phyloP scores from a whole-genome alignment of 495 filamentous ascomycete species.

The Articulospora tetracladia region DNA sequence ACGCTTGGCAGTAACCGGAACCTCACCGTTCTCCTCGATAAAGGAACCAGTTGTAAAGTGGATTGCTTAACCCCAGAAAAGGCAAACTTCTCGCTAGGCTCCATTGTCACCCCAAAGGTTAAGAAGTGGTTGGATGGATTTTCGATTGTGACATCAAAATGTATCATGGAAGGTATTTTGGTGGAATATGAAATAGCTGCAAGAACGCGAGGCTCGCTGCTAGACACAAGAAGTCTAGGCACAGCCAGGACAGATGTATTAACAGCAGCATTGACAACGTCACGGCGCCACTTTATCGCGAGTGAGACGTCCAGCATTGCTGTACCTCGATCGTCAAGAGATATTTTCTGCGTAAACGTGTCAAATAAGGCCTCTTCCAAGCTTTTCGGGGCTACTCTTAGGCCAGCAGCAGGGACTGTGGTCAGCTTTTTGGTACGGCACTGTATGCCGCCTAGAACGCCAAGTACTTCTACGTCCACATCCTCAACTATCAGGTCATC shows the following conservation, averaged over 20 bases:
- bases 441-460: conserved; percentile 46
- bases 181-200: conserved; percentile 52
- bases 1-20: conserved; percentile 64
- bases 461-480: conserved; percentile 52
- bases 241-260: conserved; percentile 64
- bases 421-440: conserved; percentile 32
- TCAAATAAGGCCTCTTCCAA: conserved; percentile 65
- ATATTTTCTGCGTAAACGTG: conserved; percentile 64
- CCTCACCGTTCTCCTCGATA: conserved; percentile 64
- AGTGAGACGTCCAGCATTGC: conserved; percentile 71
- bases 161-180: conserved; percentile 28
- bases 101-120: conserved; percentile 88
- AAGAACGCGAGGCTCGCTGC: conserved; percentile 83
- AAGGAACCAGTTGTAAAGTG: conserved; percentile 71
- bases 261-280: conserved; percentile 25
- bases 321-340: conserved; percentile 74
- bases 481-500: conserved; percentile 66
- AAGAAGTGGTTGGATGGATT: conserved; percentile 94
- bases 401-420: conserved; percentile 17
- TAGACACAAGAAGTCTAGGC: conserved; percentile 73
- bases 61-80: conserved; percentile 85
- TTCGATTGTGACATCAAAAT: conserved; percentile 69
- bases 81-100: conserved; percentile 86
- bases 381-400: conserved; percentile 26
- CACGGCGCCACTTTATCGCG: conserved; percentile 70